Conservation (phyloP, 257 asterid genomes). For the Coffea eugenioides region DNA sequence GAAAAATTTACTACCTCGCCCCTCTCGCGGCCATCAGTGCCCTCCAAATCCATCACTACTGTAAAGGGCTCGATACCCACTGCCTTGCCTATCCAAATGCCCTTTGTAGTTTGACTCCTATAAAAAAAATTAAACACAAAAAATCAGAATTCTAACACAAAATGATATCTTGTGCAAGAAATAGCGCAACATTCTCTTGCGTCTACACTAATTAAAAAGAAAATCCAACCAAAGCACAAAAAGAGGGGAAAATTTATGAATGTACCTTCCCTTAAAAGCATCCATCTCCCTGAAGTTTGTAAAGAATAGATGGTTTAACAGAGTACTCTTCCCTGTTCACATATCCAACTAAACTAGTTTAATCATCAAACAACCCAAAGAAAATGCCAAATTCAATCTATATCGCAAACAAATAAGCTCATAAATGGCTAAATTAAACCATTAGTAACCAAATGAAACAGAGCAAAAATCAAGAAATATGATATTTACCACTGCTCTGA, state of each 20-base stretch:
- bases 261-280: slow-evolving; percentile 80
- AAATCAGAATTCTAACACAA: background rate
- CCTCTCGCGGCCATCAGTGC: slow-evolving; percentile 99
- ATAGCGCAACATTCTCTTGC: background rate
- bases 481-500: slow-evolving; percentile 82
- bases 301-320: slow-evolving; percentile 71
- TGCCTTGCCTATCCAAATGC: slow-evolving; percentile 56
- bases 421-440: background rate
- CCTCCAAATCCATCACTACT: slow-evolving; percentile 95
- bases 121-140: background rate
- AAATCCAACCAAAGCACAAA: background rate
- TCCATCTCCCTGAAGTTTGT: slow-evolving; percentile 92
- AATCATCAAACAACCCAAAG: background rate
- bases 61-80: slow-evolving; percentile 90
- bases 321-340: slow-evolving; percentile 81
- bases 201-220: background rate
- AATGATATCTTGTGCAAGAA: background rate
- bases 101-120: slow-evolving; percentile 91
- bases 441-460: background rate
- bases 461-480: background rate
- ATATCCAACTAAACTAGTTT: too few relatives aligned
- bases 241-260: background rate
- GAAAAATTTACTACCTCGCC: slow-evolving; percentile 66
- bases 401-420: background rate
- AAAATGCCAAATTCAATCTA: background rate